Conservation (phyloP, 2,329 filamentous ascomycete species). For the Pseudophaeomoniella oleicola region DNA sequence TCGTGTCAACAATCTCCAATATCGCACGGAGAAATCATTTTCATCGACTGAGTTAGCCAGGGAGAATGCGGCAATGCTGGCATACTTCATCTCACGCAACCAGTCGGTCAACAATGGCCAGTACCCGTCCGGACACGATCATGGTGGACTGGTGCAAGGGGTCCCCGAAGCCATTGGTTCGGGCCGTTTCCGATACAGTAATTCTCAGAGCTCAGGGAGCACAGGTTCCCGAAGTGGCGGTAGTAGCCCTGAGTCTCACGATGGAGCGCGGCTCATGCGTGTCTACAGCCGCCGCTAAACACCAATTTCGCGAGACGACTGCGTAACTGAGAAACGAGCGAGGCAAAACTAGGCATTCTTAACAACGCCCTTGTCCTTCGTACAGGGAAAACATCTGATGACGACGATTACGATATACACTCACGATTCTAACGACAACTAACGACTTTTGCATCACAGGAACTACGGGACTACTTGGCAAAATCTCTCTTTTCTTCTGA, state of each 20-base stretch:
- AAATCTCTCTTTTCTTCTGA: not conserved
- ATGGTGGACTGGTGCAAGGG: conserved; percentile 42
- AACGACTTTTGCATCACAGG: not conserved
- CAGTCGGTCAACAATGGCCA: conserved; percentile 95
- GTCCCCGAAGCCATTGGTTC: conserved; percentile 50
- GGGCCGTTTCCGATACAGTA: conserved; percentile 36
- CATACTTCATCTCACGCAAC: conserved; percentile 95
- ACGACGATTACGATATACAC: no score
- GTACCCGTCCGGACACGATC: conserved; percentile 45
- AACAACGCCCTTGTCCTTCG: no score
- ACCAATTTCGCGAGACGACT: not conserved
- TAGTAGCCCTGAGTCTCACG: conserved; percentile 32
- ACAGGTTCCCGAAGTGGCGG: conserved; percentile 38
- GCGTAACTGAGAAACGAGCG: no score
- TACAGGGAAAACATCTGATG: no score
- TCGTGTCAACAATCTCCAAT: conserved; percentile 90
- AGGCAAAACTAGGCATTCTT: no score
- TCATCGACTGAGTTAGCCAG: conserved; percentile 69
- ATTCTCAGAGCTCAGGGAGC: conserved; percentile 24
- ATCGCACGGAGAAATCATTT: conserved; percentile 79
- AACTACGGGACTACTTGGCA: not conserved
- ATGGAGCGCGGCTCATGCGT: conserved; percentile 1
- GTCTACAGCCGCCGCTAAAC: not conserved
- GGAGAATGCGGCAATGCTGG: conserved; percentile 86
- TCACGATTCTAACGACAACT: not conserved